A percentile compares a stretch with the other conserved stretches of the same genome.
Evolutionary conservation across 2,329 filamentous ascomycete species (phyloP).

Genomic region (Bipolaris gigantea): DNA sequence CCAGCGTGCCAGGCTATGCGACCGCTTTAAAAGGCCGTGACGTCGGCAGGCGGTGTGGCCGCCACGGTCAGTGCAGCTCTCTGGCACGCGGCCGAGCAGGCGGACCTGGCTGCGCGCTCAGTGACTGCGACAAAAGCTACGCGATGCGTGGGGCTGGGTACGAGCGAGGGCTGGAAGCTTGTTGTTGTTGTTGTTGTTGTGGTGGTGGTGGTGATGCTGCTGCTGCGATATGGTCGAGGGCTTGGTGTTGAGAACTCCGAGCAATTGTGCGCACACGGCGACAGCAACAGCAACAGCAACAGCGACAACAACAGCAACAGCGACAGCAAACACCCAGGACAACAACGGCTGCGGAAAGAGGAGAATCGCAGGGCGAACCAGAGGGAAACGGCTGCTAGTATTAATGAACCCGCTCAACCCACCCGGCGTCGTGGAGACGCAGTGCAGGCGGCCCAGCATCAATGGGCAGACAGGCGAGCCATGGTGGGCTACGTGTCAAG

Average conservation of each 20-base stretch:
- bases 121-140: background rate
- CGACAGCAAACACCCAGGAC: background rate
- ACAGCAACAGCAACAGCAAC: background rate
- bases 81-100: slow-evolving; percentile 32
- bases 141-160: slow-evolving; percentile 9
- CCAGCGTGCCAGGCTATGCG: slow-evolving; percentile 32
- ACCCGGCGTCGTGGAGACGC: slow-evolving; percentile 39
- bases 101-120: slow-evolving; percentile 26
- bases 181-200: too few species aligned
- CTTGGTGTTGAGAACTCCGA: slow-evolving; percentile 27
- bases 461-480: slow-evolving; percentile 44
- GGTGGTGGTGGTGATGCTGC: slow-evolving; percentile 12
- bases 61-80: slow-evolving; percentile 44
- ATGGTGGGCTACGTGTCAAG: slow-evolving; percentile 43
- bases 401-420: slow-evolving; percentile 34
- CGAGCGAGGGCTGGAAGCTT: too few species aligned
- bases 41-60: slow-evolving; percentile 44
- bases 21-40: slow-evolving; percentile 39
- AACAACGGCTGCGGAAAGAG: slow-evolving; percentile 18
- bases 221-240: slow-evolving; percentile 13
- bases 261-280: slow-evolving; percentile 25
- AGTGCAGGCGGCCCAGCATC: slow-evolving; percentile 45
- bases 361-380: slow-evolving; percentile 33
- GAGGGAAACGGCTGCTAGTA: slow-evolving; percentile 34
- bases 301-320: background rate